phyloP scores from a whole-genome alignment of 2,329 filamentous ascomycete genomes.

The Cytospora piceicola region DNA sequence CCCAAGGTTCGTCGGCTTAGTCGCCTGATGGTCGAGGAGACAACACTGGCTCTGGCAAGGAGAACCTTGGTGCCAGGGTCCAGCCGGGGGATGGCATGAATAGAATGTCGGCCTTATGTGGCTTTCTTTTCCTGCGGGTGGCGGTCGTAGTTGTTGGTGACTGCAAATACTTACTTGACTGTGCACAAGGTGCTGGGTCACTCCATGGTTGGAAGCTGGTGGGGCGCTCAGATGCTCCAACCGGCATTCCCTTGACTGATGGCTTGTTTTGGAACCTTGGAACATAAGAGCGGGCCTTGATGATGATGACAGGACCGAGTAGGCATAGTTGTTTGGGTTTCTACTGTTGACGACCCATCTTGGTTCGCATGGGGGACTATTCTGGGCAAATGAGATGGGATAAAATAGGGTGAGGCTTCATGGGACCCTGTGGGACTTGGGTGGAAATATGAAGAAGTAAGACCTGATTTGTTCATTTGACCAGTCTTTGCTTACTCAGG shows the following conservation, averaged over 20 bases:
- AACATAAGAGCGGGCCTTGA: slow-evolving; percentile 11
- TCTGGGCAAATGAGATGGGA: neutral
- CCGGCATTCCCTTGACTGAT: slow-evolving; percentile 19
- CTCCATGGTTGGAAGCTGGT: slow-evolving; percentile 8
- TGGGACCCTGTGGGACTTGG: too few species aligned
- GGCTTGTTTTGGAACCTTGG: slow-evolving; percentile 5
- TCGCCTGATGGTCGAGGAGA: slow-evolving; percentile 29
- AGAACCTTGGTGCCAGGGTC: slow-evolving; percentile 14
- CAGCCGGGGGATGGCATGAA: slow-evolving; percentile 13
- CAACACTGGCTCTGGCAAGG: slow-evolving; percentile 25
- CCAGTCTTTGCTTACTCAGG: neutral
- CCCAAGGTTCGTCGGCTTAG: slow-evolving; percentile 19
- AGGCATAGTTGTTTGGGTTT: slow-evolving; percentile 14
- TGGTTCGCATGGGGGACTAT: slow-evolving; percentile 8
- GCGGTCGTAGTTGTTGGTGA: neutral
- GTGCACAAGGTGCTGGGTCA: neutral
- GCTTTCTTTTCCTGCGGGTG: slow-evolving; percentile 3
- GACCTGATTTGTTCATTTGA: slow-evolving; percentile 6
- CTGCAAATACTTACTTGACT: neutral
- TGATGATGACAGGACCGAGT: slow-evolving; percentile 8
- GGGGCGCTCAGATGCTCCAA: slow-evolving; percentile 12
- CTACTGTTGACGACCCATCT: slow-evolving; percentile 10
- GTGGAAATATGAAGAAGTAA: neutral
- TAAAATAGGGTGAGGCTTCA: neutral
- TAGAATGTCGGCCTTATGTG: slow-evolving; percentile 6